Conservation (phyloP, 2,329 filamentous ascomycete species). For the Torrubiella hemipterigena region DNA sequence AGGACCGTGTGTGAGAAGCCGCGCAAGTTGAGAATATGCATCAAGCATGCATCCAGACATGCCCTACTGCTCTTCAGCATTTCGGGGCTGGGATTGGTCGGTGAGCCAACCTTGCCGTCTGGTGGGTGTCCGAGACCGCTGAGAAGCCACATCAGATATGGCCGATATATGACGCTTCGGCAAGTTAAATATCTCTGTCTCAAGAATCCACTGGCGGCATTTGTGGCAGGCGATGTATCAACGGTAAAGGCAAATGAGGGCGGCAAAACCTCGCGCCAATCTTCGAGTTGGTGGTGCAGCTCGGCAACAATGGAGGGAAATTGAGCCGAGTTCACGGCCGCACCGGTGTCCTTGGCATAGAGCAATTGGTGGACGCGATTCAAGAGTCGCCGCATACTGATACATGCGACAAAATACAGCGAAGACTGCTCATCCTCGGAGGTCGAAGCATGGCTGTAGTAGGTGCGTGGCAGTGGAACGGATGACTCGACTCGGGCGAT, state of each 20-base stretch:
- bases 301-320: slow-evolving; percentile 36
- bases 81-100: slow-evolving; percentile 15
- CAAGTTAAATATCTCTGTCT: slow-evolving; percentile 39
- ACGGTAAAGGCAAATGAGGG: slow-evolving; percentile 28
- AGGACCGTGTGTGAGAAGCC: slow-evolving; percentile 37
- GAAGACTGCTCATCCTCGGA: slow-evolving; percentile 33
- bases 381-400: slow-evolving; percentile 35
- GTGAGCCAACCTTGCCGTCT: slow-evolving; percentile 12
- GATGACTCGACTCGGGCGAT: slow-evolving; percentile 39
- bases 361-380: slow-evolving; percentile 37
- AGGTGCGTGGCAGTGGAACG: slow-evolving; percentile 32
- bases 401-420: slow-evolving; percentile 40
- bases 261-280: slow-evolving; percentile 35
- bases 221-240: slow-evolving; percentile 15
- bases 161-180: slow-evolving; percentile 38
- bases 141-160: slow-evolving; percentile 37
- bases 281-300: slow-evolving; percentile 34
- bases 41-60: slow-evolving; percentile 32
- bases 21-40: slow-evolving; percentile 35
- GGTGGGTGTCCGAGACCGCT: slow-evolving; percentile 17
- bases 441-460: slow-evolving; percentile 27
- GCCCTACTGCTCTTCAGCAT: slow-evolving; percentile 28
- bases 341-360: slow-evolving; percentile 32
- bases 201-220: slow-evolving; percentile 33
- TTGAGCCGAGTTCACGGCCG: slow-evolving; percentile 27